Evolutionary conservation across 2,329 filamentous ascomycete species (phyloP).

Genomic region (Diplodia seriata): DNA sequence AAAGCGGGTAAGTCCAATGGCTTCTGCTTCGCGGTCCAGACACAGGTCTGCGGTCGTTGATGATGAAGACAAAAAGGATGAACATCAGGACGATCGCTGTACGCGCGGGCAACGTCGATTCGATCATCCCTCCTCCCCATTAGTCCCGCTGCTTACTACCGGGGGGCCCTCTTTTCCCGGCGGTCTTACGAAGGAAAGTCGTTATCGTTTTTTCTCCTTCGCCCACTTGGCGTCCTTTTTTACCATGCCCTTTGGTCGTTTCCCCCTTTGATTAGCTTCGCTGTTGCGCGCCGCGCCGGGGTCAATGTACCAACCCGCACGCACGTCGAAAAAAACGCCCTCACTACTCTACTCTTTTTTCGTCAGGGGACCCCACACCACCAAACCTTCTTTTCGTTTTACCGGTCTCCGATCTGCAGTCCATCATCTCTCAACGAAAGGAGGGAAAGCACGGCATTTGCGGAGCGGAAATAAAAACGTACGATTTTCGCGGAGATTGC

Average conservation of each 20-base stretch:
- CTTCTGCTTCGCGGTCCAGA: neutral
- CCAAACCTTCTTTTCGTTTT: slow-evolving; percentile 30
- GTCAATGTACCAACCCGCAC: neutral
- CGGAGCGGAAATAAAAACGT: slow-evolving; percentile 10
- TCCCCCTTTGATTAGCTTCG: neutral
- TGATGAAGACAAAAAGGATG: neutral
- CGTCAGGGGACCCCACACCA: slow-evolving; percentile 14
- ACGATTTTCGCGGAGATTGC: slow-evolving; percentile 29
- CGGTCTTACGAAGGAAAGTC: neutral
- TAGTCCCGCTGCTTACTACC: neutral
- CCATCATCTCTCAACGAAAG: neutral
- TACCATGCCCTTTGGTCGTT: neutral
- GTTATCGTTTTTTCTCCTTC: neutral
- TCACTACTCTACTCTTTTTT: neutral
- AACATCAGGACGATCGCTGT: neutral
- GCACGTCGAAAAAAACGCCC: neutral
- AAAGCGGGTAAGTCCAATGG: neutral
- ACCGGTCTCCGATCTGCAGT: slow-evolving; percentile 20
- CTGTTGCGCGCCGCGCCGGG: neutral
- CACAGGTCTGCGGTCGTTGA: neutral
- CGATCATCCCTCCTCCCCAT: neutral
- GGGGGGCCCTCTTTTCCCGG: neutral
- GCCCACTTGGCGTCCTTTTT: neutral
- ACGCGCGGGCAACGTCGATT: neutral
- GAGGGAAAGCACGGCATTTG: neutral